phyloP scores from a whole-genome alignment of 495 filamentous ascomycete genomes.

The Letharia columbiana region DNA sequence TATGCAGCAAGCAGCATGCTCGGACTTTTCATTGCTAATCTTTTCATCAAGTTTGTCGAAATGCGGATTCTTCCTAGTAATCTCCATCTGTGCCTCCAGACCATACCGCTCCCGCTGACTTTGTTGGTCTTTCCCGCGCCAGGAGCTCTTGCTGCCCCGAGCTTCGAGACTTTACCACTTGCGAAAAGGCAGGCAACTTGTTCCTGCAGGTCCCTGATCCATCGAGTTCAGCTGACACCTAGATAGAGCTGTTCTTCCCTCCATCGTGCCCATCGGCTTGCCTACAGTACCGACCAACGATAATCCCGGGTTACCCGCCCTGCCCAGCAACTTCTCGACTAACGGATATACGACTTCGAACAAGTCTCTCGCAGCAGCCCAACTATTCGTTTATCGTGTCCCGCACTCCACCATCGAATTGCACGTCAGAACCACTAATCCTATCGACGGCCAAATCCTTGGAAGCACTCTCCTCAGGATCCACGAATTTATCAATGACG shows the following conservation, averaged over 20 bases:
- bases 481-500: background rate
- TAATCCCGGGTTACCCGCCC: background rate
- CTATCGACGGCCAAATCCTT: background rate
- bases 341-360: background rate
- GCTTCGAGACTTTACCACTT: background rate
- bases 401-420: constrained; percentile 9
- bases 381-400: background rate
- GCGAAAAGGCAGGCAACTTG: background rate
- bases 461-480: constrained; percentile 1
- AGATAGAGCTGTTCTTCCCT: background rate
- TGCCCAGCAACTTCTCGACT: background rate
- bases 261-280: background rate
- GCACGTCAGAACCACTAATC: background rate
- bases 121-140: background rate
- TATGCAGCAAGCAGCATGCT: background rate
- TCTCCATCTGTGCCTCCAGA: background rate
- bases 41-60: background rate
- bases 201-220: background rate
- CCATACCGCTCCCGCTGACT: background rate
- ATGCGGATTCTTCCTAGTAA: background rate
- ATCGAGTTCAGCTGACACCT: background rate
- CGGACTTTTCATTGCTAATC: background rate
- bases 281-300: background rate
- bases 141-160: background rate
- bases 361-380: background rate